These are phyloP conservation scores for Torulaspora franciscae DNA, from an alignment of 805 yeast species.

Conservation along the genomic window DNA sequence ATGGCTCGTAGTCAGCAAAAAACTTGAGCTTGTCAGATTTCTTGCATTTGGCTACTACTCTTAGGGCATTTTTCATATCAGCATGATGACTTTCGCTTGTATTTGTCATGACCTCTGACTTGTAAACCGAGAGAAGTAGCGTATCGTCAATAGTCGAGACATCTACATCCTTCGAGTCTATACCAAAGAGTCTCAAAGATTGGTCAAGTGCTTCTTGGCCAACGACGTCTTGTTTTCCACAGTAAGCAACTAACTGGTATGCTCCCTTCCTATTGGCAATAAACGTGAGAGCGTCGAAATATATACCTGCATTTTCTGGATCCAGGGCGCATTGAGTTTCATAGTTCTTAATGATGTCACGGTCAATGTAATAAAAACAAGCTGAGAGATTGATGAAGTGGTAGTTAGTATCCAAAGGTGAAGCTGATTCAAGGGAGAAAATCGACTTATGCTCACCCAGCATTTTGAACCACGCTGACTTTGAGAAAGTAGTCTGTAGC, in stretches of 20 bases:
- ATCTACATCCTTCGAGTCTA: slow-evolving; percentile 30
- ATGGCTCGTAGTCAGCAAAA: slow-evolving; percentile 46
- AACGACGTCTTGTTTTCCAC: slow-evolving; percentile 48
- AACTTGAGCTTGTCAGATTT: slow-evolving; percentile 36
- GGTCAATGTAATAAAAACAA: slow-evolving; percentile 46
- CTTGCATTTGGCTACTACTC: slow-evolving; percentile 38
- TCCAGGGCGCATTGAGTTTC: slow-evolving; percentile 41
- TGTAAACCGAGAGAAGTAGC: slow-evolving; percentile 34
- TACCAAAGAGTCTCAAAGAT: slow-evolving; percentile 37
- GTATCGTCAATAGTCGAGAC: slow-evolving; percentile 26
- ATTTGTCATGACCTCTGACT: slow-evolving; percentile 24
- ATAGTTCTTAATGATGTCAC: slow-evolving; percentile 45
- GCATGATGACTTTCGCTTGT: slow-evolving; percentile 17
- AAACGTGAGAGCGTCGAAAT: slow-evolving; percentile 53
- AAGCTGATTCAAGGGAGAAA: slow-evolving; percentile 17
- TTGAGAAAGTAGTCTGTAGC: slow-evolving; percentile 27
- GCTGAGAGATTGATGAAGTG: slow-evolving; percentile 46
- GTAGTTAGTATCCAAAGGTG: slow-evolving; percentile 26
- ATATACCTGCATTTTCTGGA: slow-evolving; percentile 43
- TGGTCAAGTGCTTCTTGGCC: slow-evolving; percentile 46
- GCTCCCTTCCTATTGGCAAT: slow-evolving; percentile 48
- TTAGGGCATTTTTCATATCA: slow-evolving; percentile 39
- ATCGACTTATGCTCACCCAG: slow-evolving; percentile 33
- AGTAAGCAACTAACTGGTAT: slow-evolving; percentile 45
- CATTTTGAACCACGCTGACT: slow-evolving; percentile 30